A percentile compares a stretch with the other conserved stretches of the same genome.
Evolutionary conservation across 305 asterid species (phyloP).

Genomic region (Rubia tinctorum): DNA sequence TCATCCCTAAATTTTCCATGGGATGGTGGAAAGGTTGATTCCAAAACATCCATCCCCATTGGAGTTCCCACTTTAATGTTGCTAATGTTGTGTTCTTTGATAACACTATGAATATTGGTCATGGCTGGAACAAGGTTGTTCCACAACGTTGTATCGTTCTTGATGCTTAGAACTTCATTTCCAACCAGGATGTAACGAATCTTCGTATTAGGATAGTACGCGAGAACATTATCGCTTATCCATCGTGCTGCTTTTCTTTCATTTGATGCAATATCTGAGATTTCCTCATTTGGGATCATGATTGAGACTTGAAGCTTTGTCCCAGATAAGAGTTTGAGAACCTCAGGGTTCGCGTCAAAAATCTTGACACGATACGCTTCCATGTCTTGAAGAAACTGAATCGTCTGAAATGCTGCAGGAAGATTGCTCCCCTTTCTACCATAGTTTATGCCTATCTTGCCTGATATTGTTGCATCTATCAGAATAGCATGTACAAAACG

Average conservation of each 20-base stretch:
- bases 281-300: slow-evolving; percentile 56
- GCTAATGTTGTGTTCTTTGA: slow-evolving; percentile 34
- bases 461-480: slow-evolving; percentile 37
- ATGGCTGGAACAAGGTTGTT: slow-evolving; percentile 71
- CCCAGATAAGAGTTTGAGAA: slow-evolving; percentile 57
- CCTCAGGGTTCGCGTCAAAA: slow-evolving; percentile 64
- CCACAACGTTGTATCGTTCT: slow-evolving; percentile 38
- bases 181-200: slow-evolving; percentile 67
- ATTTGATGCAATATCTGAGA: slow-evolving; percentile 44
- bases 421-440: slow-evolving; percentile 56
- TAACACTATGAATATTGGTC: slow-evolving; percentile 38
- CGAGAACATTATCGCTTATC: slow-evolving; percentile 48
- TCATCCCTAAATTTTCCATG: slow-evolving; percentile 54
- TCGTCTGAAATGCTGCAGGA: slow-evolving; percentile 59
- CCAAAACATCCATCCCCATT: slow-evolving; percentile 60
- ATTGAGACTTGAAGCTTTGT: slow-evolving; percentile 51
- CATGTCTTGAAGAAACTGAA: slow-evolving; percentile 42
- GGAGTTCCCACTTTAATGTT: slow-evolving; percentile 80
- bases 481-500: background rate
- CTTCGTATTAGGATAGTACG: slow-evolving; percentile 54
- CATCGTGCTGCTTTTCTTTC: slow-evolving; percentile 50
- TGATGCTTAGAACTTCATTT: slow-evolving; percentile 54
- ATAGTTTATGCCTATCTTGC: slow-evolving; percentile 63
- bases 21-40: slow-evolving; percentile 69
- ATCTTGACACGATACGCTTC: slow-evolving; percentile 46